Base-by-base conservation (phyloP, 2,329 filamentous ascomycete genomes). In the Scytalidium sp. region DNA sequence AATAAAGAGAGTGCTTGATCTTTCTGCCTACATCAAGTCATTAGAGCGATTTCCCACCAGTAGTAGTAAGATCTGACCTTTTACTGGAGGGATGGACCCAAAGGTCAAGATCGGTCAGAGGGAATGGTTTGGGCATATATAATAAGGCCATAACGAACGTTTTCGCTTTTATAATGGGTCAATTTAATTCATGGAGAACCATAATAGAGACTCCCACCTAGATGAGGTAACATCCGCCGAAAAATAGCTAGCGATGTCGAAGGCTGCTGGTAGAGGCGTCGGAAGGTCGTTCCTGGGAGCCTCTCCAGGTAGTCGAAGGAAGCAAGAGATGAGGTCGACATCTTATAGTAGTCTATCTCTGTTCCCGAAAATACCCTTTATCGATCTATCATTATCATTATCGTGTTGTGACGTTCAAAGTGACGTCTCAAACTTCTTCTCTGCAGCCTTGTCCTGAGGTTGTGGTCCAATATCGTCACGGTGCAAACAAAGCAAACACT, bases 231-330 rank as follows among this genome's bases (percentile, higher is more conserved):
- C 91, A 99, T 97, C 73, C 94, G 92, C 59, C 94, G 84, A 69
- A 97, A 97, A 63, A 99, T 92, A 58, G 94, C 94, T 58, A 99
- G 84, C 32, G 92, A 88, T 1, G 94, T 96, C 40, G 93, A 96
- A 23, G 94, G 94, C 75, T 97, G 92, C 73, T 92, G 88, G 77
- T 99, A 99, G 42, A 99, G 80, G 69, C 90, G 88, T 66, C 84
- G 83, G 70, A 97, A 96, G 29, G 90, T 95, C 40, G 88, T 90
- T 56, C 92, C 90, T 45, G 89, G 89, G 63, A 96, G 85, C 67
- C 86, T 84, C 79, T 97, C 92, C 67, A 97, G 85, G 72, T 96
- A 97, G 66, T 97, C 92, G 66, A 93, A 88, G 51, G 85, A 79
- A 56, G 81, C 77, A 53, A 82, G 75, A 54, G 80, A 78, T 51